Percentiles rank a stretch among this genome's conserved stretches.
These are phyloP conservation scores for Aphanomyces euteiches DNA, from an alignment of 352 stramenopile genomes.

Conservation along the genomic window DNA sequence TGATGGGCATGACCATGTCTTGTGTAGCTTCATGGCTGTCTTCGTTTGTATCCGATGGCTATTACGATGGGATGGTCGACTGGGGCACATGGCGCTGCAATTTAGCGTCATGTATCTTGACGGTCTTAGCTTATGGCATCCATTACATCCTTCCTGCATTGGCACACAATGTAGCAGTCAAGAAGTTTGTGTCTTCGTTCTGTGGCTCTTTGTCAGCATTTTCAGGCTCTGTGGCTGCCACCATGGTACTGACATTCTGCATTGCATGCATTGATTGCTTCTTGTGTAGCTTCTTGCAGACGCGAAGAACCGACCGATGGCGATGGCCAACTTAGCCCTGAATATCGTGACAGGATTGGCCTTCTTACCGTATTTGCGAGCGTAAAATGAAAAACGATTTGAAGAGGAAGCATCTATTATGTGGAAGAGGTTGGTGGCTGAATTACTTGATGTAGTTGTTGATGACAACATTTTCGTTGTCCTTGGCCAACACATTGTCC, in stretches of 20 bases:
- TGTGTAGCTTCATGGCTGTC: slow-evolving; percentile 34
- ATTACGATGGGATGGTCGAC: slow-evolving; percentile 36
- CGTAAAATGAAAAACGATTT: background rate
- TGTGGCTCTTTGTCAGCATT: slow-evolving; percentile 68
- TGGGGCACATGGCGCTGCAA: slow-evolving; percentile 65
- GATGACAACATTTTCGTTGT: slow-evolving; percentile 20
- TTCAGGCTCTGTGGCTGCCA: slow-evolving; percentile 49
- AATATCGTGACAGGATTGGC: slow-evolving; percentile 49
- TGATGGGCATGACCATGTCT: slow-evolving; percentile 71
- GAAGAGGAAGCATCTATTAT: background rate
- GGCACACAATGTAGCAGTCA: slow-evolving; percentile 54
- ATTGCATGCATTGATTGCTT: background rate
- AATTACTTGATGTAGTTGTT: slow-evolving; percentile 28
- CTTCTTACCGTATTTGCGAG: slow-evolving; percentile 49
- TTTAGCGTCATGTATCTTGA: slow-evolving; percentile 43
- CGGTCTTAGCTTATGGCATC: slow-evolving; percentile 49
- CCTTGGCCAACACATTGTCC: slow-evolving; percentile 50
- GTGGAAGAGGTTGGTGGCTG: background rate
- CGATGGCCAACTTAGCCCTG: slow-evolving; percentile 49
- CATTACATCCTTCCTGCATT: slow-evolving; percentile 43
- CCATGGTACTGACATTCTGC: slow-evolving; percentile 38
- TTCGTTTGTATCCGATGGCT: slow-evolving; percentile 31
- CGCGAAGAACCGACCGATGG: slow-evolving; percentile 42
- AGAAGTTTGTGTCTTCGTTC: slow-evolving; percentile 79
- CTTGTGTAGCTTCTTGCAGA: slow-evolving; percentile 47